Percentiles rank a stretch among this genome's conserved stretches.
These are phyloP conservation scores for Paracoccidioides brasiliensis DNA, from an alignment of 2,329 filamentous ascomycete genomes.

Conservation along the genomic window DNA sequence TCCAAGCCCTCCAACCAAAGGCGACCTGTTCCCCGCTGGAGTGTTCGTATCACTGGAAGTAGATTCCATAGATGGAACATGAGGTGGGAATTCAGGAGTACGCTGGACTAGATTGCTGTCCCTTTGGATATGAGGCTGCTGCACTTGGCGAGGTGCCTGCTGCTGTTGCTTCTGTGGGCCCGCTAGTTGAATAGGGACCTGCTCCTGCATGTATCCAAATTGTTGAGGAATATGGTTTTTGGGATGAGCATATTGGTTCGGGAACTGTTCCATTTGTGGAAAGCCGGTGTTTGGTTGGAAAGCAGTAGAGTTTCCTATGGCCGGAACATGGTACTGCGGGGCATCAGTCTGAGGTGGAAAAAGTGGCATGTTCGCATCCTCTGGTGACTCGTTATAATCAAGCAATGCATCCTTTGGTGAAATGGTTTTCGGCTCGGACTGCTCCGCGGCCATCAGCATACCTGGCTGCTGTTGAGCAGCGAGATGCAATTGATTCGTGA, in stretches of 20 bases:
- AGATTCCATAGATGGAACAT: conserved; percentile 49
- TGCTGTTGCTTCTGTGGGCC: conserved; percentile 8
- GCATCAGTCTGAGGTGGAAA: conserved; percentile 51
- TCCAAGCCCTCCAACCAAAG: no score
- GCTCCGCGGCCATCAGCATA: conserved; percentile 12
- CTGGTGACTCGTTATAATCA: conserved; percentile 67
- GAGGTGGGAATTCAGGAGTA: conserved; percentile 45
- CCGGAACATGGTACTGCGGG: conserved; percentile 10
- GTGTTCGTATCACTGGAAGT: conserved; percentile 39
- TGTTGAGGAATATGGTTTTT: conserved; percentile 1
- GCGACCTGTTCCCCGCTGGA: conserved; percentile 10
- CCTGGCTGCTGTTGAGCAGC: conserved; percentile 13
- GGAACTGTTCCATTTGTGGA: conserved; percentile 8
- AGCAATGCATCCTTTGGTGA: conserved; percentile 86
- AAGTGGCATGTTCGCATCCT: conserved; percentile 53
- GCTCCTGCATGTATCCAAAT: conserved; percentile 16
- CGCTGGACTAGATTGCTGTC: conserved; percentile 27
- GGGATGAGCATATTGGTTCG: conserved; percentile 4
- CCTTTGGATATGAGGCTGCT: conserved; percentile 14
- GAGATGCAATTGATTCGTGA: conserved; percentile 27
- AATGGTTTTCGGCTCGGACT: conserved; percentile 61
- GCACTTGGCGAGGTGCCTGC: conserved; percentile 13
- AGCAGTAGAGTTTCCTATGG: conserved; percentile 18
- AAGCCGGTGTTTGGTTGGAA: conserved; percentile 25
- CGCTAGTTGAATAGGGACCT: conserved; percentile 5